Base-by-base conservation (phyloP, 164 flowering plant species). In the Litsea cubeba region DNA sequence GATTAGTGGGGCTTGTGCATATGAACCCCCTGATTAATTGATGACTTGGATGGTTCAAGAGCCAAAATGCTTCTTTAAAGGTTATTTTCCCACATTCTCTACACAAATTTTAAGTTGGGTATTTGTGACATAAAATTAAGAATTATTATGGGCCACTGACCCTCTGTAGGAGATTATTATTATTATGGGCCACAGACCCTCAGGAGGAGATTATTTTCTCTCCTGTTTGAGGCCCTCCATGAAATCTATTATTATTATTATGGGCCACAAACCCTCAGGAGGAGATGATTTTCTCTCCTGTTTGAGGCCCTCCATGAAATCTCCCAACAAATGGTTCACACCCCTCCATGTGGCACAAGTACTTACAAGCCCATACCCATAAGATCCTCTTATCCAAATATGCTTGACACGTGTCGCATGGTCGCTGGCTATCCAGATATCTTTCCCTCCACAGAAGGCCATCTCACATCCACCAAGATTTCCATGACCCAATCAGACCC, bases 381-480 rank as follows among this genome's bases (percentile, higher is more conserved):
- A 35, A 64, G 46, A 63, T 63, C n/a, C 64, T 62, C 78, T 76
- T 68, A 70, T 76, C 77, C 66, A 62, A 65, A 20, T 28, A 58
- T 63, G 18, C n/a, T 8, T 12, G 77, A 81, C 81, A 79, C 58
- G 70, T 70, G 81, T 71, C 73, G 40, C 4, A 12, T 3, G 50
- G 20, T 62, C 25, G 66, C 74, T 81, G 75, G 81, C 23, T 7
- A 12, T 3, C 14, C 51, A 62, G 57, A 72, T 68, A 49, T 40
- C 62, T 73, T 71, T 11, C 75, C 75, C 81, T 49, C 22, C 10
- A 12, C 12, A 30, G 30, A 54, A 12, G 60, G 69, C 74, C 75
- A 72, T 63, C 50, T 71, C 65, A 65, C 68, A 54, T 65, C 69
- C 57, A 46, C 51, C 24, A 3, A 62, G 73, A 70, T 69, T 72